These are phyloP conservation scores for Mariannaea sp. DNA, from an alignment of 2,329 filamentous ascomycete species.

Conservation along the genomic window DNA sequence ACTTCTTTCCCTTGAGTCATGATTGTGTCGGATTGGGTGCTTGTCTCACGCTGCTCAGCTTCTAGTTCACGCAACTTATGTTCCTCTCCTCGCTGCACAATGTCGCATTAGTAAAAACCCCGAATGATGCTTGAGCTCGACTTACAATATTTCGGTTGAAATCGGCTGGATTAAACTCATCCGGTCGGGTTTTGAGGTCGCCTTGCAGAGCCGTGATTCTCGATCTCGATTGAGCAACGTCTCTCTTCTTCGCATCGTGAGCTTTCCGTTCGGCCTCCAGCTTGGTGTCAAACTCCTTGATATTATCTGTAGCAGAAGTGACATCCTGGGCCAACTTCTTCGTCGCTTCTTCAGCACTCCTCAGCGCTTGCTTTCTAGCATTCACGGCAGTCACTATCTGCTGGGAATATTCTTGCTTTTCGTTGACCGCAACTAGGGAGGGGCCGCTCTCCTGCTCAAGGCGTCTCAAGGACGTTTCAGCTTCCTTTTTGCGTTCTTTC, in stretches of 20 bases:
- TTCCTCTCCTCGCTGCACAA: conserved; percentile 62
- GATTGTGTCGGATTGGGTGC: conserved; percentile 49
- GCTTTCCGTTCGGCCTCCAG: conserved; percentile 57
- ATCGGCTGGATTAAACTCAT: conserved; percentile 69
- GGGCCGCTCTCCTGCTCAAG: conserved; percentile 68
- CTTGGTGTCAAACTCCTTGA: conserved; percentile 50
- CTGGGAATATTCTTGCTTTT: conserved; percentile 69
- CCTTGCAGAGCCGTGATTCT: conserved; percentile 68
- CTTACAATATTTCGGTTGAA: conserved; percentile 77
- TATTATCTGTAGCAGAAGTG: conserved; percentile 42
- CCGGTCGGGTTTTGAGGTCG: conserved; percentile 63
- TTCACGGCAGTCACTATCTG: conserved; percentile 61
- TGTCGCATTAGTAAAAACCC: not conserved
- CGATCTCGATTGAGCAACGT: conserved; percentile 55
- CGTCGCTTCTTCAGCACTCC: conserved; percentile 57
- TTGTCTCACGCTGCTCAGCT: conserved; percentile 45
- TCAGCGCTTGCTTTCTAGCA: conserved; percentile 59
- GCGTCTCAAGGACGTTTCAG: conserved; percentile 60
- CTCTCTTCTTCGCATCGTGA: conserved; percentile 56
- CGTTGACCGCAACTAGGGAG: conserved; percentile 68
- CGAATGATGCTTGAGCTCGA: too few species aligned
- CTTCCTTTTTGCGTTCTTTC: conserved; percentile 59
- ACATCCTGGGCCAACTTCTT: conserved; percentile 50
- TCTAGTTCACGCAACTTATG: conserved; percentile 59
- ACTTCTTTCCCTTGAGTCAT: conserved; percentile 49